phyloP scores from a whole-genome alignment of 1,139 yeast genomes.

The Geotrichum reessii region DNA sequence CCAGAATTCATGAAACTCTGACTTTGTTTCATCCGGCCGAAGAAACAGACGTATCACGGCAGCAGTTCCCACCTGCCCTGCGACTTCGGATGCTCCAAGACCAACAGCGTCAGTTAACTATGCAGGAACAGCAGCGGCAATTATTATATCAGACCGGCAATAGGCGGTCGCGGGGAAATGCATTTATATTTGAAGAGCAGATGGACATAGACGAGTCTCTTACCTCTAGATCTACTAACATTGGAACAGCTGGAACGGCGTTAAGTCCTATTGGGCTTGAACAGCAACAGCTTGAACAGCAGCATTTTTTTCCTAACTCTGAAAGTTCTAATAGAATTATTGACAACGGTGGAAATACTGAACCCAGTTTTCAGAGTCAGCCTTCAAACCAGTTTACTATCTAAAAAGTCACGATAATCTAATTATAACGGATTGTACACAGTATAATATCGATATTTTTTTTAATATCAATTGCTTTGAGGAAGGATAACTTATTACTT shows the following conservation, averaged over 20 bases:
- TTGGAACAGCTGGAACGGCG: neutral
- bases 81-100: slow-evolving; percentile 8
- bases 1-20: neutral
- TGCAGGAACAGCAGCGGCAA: neutral
- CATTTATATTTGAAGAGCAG: neutral
- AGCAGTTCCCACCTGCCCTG: neutral
- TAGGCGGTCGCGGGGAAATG: neutral
- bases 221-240: neutral
- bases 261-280: neutral
- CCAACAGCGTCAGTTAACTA: slow-evolving; percentile 10
- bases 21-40: neutral
- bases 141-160: neutral
- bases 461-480: too few relatives aligned
- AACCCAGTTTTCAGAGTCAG: neutral
- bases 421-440: neutral
- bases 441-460: neutral
- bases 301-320: neutral
- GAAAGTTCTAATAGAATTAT: neutral
- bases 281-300: slow-evolving; percentile 1
- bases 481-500: too few relatives aligned
- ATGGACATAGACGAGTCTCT: neutral
- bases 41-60: neutral
- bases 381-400: neutral
- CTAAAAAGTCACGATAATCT: neutral
- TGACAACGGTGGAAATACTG: neutral